Evolutionary conservation across 2,329 filamentous ascomycete species (phyloP), one percentile per base, ranked within the genome.

Genomic region (Hypoxylon sp.): DNA sequence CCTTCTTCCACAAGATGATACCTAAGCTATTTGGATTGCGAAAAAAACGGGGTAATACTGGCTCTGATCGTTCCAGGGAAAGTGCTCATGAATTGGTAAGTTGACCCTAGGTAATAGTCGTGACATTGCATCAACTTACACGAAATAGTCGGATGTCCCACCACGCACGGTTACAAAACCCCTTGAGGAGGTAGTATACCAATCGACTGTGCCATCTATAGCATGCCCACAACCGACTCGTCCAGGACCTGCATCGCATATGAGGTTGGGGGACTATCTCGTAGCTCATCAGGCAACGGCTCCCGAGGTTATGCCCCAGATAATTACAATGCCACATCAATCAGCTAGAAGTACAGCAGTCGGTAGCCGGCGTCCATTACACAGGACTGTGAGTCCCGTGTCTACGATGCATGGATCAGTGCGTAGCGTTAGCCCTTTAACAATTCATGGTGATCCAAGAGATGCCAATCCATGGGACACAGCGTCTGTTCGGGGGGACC

Each of bases 1-100:
- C 68, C 4, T 59, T 56, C 25, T 67, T 69, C 19, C 68, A 71
- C 58, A 64, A 30, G 45, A 19, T 63, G 14, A 59, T 69, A 25
- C 60, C 68, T 34, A 63, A 57, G 14, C 17, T 69, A 19, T 64
- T 67, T 28, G 52, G 36, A 17, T 41, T 55, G 7, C 19, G 14
- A n/a, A 57, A 11, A 3, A 25, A 7, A n/a, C n/a, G n/a, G 13
- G n/a, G n/a, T 2, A 23, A 46, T 7, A 14, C 38, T 2, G 21
- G 38, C 9, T 19, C 30, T 11, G 10, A 30, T 13, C 9, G 17
- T n/a, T 51, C 11, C 2, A 48, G 11, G 46, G 17, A 41, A 11
- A n/a, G 28, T 25, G 51, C n/a, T 36, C 11, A 48, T 30, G 63
- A 60, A 43, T 34, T 63, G 66, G 65, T 64, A 68, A 68, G 56